Evolutionary conservation across 148 eudicot species (phyloP), one percentile per base, ranked within the genome.

Genomic region (Vaccinium macrocarpon): DNA sequence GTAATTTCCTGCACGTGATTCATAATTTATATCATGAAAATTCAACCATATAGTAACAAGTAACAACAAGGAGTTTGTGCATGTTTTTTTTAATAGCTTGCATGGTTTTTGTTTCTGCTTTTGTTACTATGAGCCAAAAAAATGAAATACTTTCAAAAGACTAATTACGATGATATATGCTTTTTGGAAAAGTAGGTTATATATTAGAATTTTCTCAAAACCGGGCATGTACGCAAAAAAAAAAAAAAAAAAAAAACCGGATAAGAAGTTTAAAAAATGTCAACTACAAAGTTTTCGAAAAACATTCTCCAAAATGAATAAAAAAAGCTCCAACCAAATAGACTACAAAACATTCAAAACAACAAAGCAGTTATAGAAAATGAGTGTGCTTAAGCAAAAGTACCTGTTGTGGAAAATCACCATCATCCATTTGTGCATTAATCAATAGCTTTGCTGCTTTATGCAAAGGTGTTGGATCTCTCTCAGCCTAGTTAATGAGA

Each of bases 1-100:
- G 90, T 88, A 21, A 89, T 86, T 82, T 91, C 93, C 93, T 91
- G 35, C 35, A 32, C 35, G 89, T 56, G 6, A 79, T 23, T 6
- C 25, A n/a, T 35, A 14, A 14, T 16, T 85, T 25, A 59, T 25
- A 42, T 81, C 35, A 80, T 59, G 49, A 42, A 51, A 70, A 19
- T 2, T 3, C 51, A 61, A 50, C 50, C n/a, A 6, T 57, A 56
- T 72, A 73, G 0, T 48, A 55, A 4, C 18, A 64, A 73, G 0
- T 48, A 55, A 4, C 18, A 64, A 8, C 75, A 35, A 32, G 3
- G 27, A n/a, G 13, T 62, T 62, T 62, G 12, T 16, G 35, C 74
- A n/a, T 4, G 35, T 10, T 29, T 70, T 70, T 25, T 32, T 32
- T 32, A 32, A 32, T 32, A 32, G 35, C 35, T 32, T 32, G 35